Evolutionary conservation across 805 yeast genomes (phyloP), one percentile per base, ranked within the genome.

Genomic region (Saccharomycopsis amapae): DNA sequence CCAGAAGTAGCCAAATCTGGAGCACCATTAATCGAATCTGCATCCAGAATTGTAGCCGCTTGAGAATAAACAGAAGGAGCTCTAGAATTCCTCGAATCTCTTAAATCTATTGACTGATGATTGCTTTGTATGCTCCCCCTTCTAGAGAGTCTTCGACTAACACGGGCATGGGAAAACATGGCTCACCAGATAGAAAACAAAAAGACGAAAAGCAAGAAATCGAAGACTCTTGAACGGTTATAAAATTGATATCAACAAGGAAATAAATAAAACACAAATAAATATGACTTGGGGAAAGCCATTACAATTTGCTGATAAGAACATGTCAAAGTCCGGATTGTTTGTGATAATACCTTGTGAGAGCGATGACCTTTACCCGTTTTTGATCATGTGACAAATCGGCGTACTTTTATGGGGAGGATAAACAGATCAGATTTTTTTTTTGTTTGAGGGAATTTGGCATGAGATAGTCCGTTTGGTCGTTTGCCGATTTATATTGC

Each of bases 91-190:
- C 22, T 23, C 6, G 38, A 13, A 19, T 38, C 28, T n/a, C n/a
- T n/a, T n/a, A 26, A 17, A 7, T 36, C 32, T 2, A 6, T 38
- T 3, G 26, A 15, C 5, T 9, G n/a, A 5, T 35, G 25, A 25
- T 19, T 25, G 18, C 42, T n/a, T 42, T 33, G 28, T 18, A 15
- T n/a, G 40, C 44, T 39, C 15, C 41, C 13, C 22, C 48, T 35
- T 38, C 40, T 32, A 10, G 51, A 48, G 2, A 48, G 38, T 18
- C 51, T 25, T 24, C 51, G 36, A 34, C 44, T 48, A 19, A 48
- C 44, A 22, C 48, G 22, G 19, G 51, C 51, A 36, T 48, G 48
- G 10, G 51, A 48, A 13, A 48, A 33, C 51, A 48, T 48, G 4
- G n/a, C 38, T 39, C 13, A 2, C n/a, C 25, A n/a, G 10, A 36